Evolutionary conservation across 345 rosid genomes (phyloP).

Genomic region (Citrus mangshanensis): DNA sequence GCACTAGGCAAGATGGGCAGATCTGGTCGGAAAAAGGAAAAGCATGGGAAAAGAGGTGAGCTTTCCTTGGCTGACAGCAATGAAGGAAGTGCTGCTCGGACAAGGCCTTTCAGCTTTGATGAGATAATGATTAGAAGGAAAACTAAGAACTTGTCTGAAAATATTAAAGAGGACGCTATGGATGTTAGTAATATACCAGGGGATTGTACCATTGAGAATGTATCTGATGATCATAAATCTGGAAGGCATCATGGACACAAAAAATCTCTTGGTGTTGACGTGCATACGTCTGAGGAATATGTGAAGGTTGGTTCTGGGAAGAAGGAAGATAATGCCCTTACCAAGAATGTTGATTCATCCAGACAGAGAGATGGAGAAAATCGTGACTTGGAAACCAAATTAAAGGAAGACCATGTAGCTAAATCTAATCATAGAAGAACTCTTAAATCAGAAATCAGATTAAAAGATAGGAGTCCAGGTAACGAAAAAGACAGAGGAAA

Average conservation of each 20-base stretch:
- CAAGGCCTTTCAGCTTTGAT: slow-evolving; percentile 75
- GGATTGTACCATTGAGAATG: slow-evolving; percentile 26
- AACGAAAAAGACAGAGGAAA: slow-evolving; percentile 20
- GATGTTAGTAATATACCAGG: slow-evolving; percentile 23
- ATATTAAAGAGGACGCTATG: slow-evolving; percentile 25
- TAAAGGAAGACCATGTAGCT: slow-evolving; percentile 16
- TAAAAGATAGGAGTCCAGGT: slow-evolving; percentile 29
- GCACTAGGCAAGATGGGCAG: slow-evolving; percentile 48
- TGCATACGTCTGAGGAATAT: slow-evolving; percentile 27
- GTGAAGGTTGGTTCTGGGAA: slow-evolving; percentile 31
- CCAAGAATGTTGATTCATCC: slow-evolving; percentile 23
- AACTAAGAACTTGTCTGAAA: slow-evolving; percentile 42
- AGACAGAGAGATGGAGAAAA: slow-evolving; percentile 18
- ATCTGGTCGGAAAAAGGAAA: slow-evolving; percentile 40
- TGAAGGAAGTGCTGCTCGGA: slow-evolving; percentile 81
- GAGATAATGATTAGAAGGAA: slow-evolving; percentile 76
- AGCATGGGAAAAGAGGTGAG: slow-evolving; percentile 28
- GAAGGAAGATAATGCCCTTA: slow-evolving; percentile 24
- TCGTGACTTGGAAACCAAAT: slow-evolving; percentile 31
- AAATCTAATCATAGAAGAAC: slow-evolving; percentile 20
- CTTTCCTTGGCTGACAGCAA: slow-evolving; percentile 13
- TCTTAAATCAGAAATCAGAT: slow-evolving; percentile 33
- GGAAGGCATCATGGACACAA: slow-evolving; percentile 25
- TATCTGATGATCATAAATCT: slow-evolving; percentile 28
- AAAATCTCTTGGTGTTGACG: slow-evolving; percentile 26